phyloP scores from a whole-genome alignment of 768 basidiomycete species.

The Boletus tomentosulus region DNA sequence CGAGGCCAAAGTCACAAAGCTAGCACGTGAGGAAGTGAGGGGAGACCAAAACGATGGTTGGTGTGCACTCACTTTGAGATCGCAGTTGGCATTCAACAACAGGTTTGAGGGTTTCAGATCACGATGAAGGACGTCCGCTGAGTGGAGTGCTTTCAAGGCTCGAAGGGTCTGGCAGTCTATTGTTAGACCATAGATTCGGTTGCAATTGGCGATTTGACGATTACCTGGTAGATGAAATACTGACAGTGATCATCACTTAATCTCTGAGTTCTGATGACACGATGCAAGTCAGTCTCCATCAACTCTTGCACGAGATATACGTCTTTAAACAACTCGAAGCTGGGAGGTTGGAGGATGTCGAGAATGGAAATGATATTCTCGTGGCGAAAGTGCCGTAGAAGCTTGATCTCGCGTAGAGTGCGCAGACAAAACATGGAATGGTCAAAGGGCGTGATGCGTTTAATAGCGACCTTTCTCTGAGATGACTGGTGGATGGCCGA shows the following conservation, averaged over 20 bases:
- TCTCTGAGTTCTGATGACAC: slow-evolving; percentile 93
- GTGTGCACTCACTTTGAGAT: slow-evolving; percentile 69
- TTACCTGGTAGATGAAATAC: slow-evolving; percentile 94
- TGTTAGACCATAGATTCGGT: slow-evolving; percentile 2
- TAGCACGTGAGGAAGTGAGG: slow-evolving; percentile 23
- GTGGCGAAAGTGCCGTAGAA: slow-evolving; percentile 81
- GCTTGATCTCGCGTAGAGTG: slow-evolving; percentile 87
- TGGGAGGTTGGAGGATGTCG: slow-evolving; percentile 83
- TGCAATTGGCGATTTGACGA: slow-evolving; percentile 14
- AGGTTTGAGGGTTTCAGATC: slow-evolving; percentile 97
- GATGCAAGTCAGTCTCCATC: slow-evolving; percentile 92
- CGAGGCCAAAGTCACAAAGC: slow-evolving; percentile 87
- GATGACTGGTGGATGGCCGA: slow-evolving; percentile 77
- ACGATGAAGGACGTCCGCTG: slow-evolving; percentile 90
- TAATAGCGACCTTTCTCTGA: slow-evolving; percentile 88
- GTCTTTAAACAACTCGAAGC: slow-evolving; percentile 77
- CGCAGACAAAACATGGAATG: slow-evolving; percentile 88
- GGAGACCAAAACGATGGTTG: not conserved
- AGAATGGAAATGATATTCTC: slow-evolving; percentile 94
- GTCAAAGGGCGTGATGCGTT: slow-evolving; percentile 93
- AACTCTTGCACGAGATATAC: slow-evolving; percentile 75
- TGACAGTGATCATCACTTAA: slow-evolving; percentile 94
- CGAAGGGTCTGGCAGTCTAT: slow-evolving; percentile 61
- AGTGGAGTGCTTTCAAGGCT: slow-evolving; percentile 91
- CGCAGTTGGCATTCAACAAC: slow-evolving; percentile 93